A percentile compares a stretch with the other conserved stretches of the same genome.
These are phyloP conservation scores for Pseudogymnoascus sp. DNA, from an alignment of 2,329 filamentous ascomycete species.

Conservation along the genomic window DNA sequence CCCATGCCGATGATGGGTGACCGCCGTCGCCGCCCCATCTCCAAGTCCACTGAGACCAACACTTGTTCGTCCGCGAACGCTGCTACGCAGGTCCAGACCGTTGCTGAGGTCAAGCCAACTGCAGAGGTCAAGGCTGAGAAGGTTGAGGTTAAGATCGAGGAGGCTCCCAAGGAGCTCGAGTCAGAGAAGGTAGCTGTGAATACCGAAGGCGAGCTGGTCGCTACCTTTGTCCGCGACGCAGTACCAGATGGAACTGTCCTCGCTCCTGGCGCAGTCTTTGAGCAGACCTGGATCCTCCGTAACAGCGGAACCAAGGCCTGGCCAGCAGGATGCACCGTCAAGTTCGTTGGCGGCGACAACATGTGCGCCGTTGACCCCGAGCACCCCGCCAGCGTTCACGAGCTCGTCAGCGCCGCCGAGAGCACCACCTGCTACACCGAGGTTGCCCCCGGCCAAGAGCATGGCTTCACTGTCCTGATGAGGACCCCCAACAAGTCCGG, in stretches of 20 bases:
- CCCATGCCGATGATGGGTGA: constrained; percentile 67
- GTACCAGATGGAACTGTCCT: constrained; percentile 70
- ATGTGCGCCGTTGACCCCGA: constrained; percentile 86
- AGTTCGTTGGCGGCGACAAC: constrained; percentile 87
- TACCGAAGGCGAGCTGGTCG: constrained; percentile 40
- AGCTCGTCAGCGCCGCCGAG: constrained; percentile 71
- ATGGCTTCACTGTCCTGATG: constrained; percentile 75
- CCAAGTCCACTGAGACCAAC: constrained; percentile 44
- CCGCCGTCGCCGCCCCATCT: constrained; percentile 25
- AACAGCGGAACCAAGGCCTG: constrained; percentile 74
- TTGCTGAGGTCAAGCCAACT: constrained; percentile 61
- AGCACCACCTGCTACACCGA: constrained; percentile 66
- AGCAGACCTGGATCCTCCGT: constrained; percentile 84
- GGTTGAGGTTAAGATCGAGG: constrained; percentile 25
- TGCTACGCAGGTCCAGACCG: constrained; percentile 59
- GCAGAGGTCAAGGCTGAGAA: constrained; percentile 26
- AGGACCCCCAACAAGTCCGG: constrained; percentile 71
- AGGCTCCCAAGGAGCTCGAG: constrained; percentile 16
- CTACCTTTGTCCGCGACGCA: constrained; percentile 68
- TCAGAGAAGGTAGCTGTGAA: constrained; percentile 19
- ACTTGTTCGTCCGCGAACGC: constrained; percentile 41
- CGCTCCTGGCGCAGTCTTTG: constrained; percentile 63
- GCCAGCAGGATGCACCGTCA: constrained; percentile 84
- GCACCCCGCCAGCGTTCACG: constrained; percentile 67
- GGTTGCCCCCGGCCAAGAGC: constrained; percentile 65